Conservation (phyloP, 768 basidiomycete genomes). For the Mycena haematopus region DNA sequence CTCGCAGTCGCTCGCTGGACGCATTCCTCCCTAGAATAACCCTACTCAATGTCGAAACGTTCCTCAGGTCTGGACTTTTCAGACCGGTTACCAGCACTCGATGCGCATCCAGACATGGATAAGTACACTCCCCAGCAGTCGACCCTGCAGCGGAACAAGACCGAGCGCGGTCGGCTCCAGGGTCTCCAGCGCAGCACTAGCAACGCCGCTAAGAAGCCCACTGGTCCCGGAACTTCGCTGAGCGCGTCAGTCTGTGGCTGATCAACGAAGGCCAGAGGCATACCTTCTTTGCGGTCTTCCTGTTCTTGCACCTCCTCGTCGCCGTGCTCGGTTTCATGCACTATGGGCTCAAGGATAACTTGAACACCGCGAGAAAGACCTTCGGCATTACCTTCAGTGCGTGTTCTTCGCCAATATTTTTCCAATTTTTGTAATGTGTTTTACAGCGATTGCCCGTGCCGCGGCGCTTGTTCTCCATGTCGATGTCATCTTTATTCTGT, state of each 20-base stretch:
- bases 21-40: conserved; percentile 13
- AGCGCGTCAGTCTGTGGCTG: conserved; percentile 58
- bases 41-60: conserved; percentile 31
- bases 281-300: conserved; percentile 64
- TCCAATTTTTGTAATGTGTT: neutral
- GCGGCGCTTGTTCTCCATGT: conserved; percentile 92
- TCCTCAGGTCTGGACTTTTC: conserved; percentile 57
- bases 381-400: conserved; percentile 68
- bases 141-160: conserved; percentile 65
- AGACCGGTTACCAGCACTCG: conserved; percentile 45
- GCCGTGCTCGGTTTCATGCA: conserved; percentile 61
- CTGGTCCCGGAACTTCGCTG: conserved; percentile 38
- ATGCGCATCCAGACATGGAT: conserved; percentile 35
- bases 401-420: neutral
- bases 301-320: conserved; percentile 66
- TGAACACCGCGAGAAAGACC: conserved; percentile 53
- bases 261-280: conserved; percentile 72
- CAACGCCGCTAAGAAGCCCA: conserved; percentile 40
- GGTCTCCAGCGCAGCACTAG: conserved; percentile 54
- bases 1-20: conserved; percentile 15
- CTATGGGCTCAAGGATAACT: conserved; percentile 68
- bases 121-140: conserved; percentile 32
- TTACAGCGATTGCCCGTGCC: conserved; percentile 80
- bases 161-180: conserved; percentile 67
- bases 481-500: conserved; percentile 91